A percentile compares a stretch with the other conserved stretches of the same genome.
These are phyloP conservation scores for Backusella parvicylindrica DNA, from an alignment of 192 early-diverging fungal genomes.

Conservation along the genomic window DNA sequence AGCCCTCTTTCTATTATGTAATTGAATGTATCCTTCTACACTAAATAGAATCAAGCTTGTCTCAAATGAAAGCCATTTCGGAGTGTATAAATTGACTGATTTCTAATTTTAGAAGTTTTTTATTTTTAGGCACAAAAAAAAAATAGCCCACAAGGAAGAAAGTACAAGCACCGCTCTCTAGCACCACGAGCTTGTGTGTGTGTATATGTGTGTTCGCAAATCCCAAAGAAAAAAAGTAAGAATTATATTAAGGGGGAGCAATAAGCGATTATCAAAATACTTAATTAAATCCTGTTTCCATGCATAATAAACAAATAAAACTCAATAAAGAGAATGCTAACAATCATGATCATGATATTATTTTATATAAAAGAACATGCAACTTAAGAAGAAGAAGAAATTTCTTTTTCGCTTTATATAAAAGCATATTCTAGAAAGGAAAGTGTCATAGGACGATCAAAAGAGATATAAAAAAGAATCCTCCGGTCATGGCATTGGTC, in stretches of 20 bases:
- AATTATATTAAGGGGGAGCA: neutral
- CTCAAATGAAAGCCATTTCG: too few species aligned
- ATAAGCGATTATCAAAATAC: neutral
- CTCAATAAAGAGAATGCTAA: neutral
- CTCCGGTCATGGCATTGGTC: neutral
- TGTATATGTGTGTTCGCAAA: too few species aligned
- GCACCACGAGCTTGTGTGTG: neutral
- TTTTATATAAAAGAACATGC: neutral
- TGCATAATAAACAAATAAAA: neutral
- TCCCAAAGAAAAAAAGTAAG: neutral
- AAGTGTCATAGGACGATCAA: neutral
- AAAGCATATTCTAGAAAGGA: neutral
- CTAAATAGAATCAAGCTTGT: too few species aligned
- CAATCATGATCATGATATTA: neutral
- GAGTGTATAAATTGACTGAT: neutral
- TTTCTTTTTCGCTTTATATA: neutral
- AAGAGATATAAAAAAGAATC: neutral
- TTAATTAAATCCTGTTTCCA: constrained; percentile 1
- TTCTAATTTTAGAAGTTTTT: neutral
- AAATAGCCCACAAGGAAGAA: neutral
- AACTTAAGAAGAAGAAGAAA: neutral
- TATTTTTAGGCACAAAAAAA: neutral
- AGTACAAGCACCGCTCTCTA: neutral
- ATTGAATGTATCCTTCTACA: too few species aligned
- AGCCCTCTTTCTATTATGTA: too few species aligned